Evolutionary conservation across 805 yeast species (phyloP).

Genomic region (Metschnikowia proteae): DNA sequence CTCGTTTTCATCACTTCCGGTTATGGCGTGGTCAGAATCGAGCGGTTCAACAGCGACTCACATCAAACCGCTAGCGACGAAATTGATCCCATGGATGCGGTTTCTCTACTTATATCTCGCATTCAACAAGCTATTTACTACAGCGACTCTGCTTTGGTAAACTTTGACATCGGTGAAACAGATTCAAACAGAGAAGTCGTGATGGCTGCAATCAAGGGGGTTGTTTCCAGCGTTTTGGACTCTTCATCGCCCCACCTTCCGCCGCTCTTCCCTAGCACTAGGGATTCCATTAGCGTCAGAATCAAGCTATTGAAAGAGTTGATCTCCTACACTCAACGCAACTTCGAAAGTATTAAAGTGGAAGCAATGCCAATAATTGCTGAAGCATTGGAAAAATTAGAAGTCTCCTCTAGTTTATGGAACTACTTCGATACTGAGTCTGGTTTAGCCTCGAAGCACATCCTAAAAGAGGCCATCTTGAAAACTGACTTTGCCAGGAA

Average conservation of each 20-base stretch:
- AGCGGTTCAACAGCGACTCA: slow-evolving; percentile 33
- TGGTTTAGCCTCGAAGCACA: slow-evolving; percentile 9
- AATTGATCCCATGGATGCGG: slow-evolving; percentile 20
- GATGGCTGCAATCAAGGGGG: slow-evolving; percentile 39
- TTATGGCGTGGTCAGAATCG: slow-evolving; percentile 61
- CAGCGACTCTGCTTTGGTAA: slow-evolving; percentile 43
- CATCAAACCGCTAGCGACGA: slow-evolving; percentile 14
- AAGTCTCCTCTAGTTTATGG: slow-evolving; percentile 48
- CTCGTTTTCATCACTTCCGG: slow-evolving; percentile 46
- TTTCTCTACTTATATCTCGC: slow-evolving; percentile 57
- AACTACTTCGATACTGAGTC: slow-evolving; percentile 14
- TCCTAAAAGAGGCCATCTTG: slow-evolving; percentile 11
- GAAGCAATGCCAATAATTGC: slow-evolving; percentile 35
- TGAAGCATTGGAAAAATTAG: slow-evolving; percentile 31
- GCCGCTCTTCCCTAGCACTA: slow-evolving; percentile 46
- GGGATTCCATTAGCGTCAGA: slow-evolving; percentile 51
- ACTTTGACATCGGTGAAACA: slow-evolving; percentile 45
- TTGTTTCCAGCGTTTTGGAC: slow-evolving; percentile 53
- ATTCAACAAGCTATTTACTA: slow-evolving; percentile 83
- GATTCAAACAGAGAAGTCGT: slow-evolving; percentile 16
- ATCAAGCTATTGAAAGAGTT: slow-evolving; percentile 42
- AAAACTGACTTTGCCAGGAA: slow-evolving; percentile 7
- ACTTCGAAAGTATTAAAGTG: slow-evolving; percentile 40
- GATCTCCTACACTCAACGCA: slow-evolving; percentile 41
- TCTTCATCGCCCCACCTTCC: slow-evolving; percentile 59